Conservation (phyloP, 2,329 filamentous ascomycete genomes). For the Amylocarpus encephaloides region DNA sequence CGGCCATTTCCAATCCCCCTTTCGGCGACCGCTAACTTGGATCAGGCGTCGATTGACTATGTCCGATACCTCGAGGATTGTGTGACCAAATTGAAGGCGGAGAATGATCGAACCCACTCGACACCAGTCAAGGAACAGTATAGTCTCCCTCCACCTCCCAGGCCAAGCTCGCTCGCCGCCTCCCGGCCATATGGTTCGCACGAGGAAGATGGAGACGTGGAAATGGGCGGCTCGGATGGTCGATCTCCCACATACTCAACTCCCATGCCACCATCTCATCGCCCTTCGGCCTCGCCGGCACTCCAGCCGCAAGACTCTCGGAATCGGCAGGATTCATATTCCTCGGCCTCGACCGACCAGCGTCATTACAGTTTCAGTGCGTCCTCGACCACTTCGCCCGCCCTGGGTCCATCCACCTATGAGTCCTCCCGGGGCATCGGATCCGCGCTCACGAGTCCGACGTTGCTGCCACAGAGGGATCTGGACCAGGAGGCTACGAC, state of each 20-base stretch:
- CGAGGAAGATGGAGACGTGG: slow-evolving; percentile 46
- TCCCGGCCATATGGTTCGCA: slow-evolving; percentile 39
- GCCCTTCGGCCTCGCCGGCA: slow-evolving; percentile 47
- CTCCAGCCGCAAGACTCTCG: slow-evolving; percentile 41
- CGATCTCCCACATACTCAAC: slow-evolving; percentile 42
- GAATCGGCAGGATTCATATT: slow-evolving; percentile 46
- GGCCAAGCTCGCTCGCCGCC: slow-evolving; percentile 18
- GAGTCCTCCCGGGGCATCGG: slow-evolving; percentile 38
- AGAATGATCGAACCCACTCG: slow-evolving; percentile 28
- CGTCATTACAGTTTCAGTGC: slow-evolving; percentile 45
- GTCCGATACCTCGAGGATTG: slow-evolving; percentile 90
- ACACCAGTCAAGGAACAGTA: slow-evolving; percentile 18
- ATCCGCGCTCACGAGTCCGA: slow-evolving; percentile 54
- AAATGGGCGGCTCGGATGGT: slow-evolving; percentile 52
- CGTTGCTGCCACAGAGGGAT: slow-evolving; percentile 50
- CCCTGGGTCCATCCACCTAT: slow-evolving; percentile 47
- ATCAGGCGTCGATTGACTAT: slow-evolving; percentile 89
- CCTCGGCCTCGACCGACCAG: slow-evolving; percentile 42
- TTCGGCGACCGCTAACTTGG: neutral
- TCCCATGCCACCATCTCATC: slow-evolving; percentile 23
- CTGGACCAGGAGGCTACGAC: slow-evolving; percentile 64
- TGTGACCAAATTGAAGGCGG: slow-evolving; percentile 68
- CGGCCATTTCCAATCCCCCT: slow-evolving; percentile 26
- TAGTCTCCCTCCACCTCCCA: slow-evolving; percentile 18
- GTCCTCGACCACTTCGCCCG: slow-evolving; percentile 48